Evolutionary conservation across 1,139 yeast species (phyloP).

Genomic region (Candida sanyaensis): DNA sequence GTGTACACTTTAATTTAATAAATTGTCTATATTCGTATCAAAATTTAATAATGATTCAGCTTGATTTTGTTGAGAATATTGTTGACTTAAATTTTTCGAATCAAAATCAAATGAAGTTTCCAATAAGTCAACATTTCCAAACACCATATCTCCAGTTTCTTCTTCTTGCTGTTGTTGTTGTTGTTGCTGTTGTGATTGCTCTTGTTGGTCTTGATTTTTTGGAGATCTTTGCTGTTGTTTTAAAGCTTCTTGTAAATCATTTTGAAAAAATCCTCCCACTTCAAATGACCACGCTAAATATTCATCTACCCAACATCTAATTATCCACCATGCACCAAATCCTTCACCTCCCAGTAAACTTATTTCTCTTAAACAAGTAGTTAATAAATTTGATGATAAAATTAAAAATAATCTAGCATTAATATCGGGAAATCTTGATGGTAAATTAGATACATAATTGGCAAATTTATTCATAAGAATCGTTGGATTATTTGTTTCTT

Average conservation of each 20-base stretch:
- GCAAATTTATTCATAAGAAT: constrained; percentile 19
- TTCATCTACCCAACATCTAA: constrained; percentile 78
- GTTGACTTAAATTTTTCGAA: constrained; percentile 7
- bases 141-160: constrained; percentile 5
- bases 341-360: constrained; percentile 60
- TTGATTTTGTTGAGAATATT: constrained; percentile 3
- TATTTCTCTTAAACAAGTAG: constrained; percentile 67
- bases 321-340: constrained; percentile 78
- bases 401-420: constrained; percentile 61
- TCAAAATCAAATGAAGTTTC: constrained; percentile 23
- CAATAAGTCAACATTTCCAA: constrained; percentile 29
- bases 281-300: constrained; percentile 72
- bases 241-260: constrained; percentile 23
- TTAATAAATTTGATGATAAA: constrained; percentile 55
- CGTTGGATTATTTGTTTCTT: constrained; percentile 6
- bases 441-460: constrained; percentile 39
- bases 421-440: constrained; percentile 45
- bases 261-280: constrained; percentile 59
- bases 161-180: too few relatives aligned
- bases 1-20: constrained; percentile 9
- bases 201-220: not conserved
- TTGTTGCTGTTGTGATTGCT: constrained; percentile 1
- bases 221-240: not conserved
- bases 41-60: constrained; percentile 15
- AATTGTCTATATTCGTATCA: constrained; percentile 16